These are phyloP conservation scores for Oryza glumipatula DNA, from an alignment of 176 grass and related monocot genomes.

Conservation along the genomic window DNA sequence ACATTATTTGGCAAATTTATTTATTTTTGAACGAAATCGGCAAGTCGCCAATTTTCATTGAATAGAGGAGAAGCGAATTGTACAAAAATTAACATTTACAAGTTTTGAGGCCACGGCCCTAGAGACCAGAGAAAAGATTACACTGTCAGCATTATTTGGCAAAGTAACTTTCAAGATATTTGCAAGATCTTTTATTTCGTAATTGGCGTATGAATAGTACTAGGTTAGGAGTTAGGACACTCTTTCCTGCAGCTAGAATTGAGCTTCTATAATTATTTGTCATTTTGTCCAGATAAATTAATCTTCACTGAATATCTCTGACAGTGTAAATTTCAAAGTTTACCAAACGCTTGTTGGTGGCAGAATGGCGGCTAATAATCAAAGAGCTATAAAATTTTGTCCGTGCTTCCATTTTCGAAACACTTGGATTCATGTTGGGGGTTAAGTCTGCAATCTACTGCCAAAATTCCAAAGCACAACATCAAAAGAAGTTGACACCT, in stretches of 20 bases:
- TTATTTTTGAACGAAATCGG: no score
- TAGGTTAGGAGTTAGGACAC: neutral
- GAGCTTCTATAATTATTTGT: conserved; percentile 11
- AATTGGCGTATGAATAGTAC: neutral
- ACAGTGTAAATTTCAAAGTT: conserved; percentile 35
- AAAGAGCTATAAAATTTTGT: neutral
- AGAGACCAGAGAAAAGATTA: no score
- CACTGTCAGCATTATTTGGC: neutral
- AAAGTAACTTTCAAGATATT: neutral
- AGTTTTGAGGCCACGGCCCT: no score
- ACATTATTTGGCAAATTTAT: neutral
- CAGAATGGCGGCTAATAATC: neutral
- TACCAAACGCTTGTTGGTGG: conserved; percentile 1
- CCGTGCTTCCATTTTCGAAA: neutral
- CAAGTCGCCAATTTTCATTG: no score
- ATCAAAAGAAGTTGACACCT: conserved; percentile 5
- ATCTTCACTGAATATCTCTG: neutral
- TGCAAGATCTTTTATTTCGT: neutral
- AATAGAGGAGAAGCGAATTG: no score
- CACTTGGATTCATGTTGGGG: neutral
- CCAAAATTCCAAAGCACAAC: neutral
- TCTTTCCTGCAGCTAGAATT: neutral
- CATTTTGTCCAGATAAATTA: conserved; percentile 27
- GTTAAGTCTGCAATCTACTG: neutral
- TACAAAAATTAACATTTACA: no score